Conservation (phyloP, 1,139 yeast species). For the Suhomyces panamericanus region DNA sequence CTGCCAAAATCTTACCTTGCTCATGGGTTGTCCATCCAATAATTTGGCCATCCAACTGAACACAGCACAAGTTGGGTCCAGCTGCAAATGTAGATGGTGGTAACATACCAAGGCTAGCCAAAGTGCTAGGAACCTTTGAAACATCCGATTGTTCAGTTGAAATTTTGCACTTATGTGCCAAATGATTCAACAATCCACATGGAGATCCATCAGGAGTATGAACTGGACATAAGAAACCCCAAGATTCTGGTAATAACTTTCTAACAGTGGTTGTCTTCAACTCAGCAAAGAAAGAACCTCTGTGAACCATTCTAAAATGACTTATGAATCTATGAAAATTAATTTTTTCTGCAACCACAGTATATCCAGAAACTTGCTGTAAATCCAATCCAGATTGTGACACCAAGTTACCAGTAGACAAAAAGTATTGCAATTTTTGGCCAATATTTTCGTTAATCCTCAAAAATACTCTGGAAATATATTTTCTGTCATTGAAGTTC, state of each 20-base stretch:
- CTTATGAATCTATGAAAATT: conserved; percentile 95
- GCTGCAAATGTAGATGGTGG: conserved; percentile 79
- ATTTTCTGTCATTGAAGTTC: conserved; percentile 79
- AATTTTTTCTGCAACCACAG: conserved; percentile 98
- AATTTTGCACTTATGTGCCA: conserved; percentile 90
- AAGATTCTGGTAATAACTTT: conserved; percentile 92
- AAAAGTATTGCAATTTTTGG: conserved; percentile 86
- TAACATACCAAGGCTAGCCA: conserved; percentile 77
- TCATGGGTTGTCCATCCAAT: conserved; percentile 94
- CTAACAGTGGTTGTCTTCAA: conserved; percentile 96
- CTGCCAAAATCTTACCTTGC: conserved; percentile 84
- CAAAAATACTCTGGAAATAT: conserved; percentile 74
- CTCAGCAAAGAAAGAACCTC: conserved; percentile 99
- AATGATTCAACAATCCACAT: conserved; percentile 95
- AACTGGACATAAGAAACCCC: conserved; percentile 99
- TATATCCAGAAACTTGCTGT: conserved; percentile 97
- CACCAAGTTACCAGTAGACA: conserved; percentile 95
- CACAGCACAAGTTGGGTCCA: conserved; percentile 85
- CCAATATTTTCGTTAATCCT: conserved; percentile 94
- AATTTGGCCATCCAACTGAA: conserved; percentile 89
- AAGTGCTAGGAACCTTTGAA: conserved; percentile 62
- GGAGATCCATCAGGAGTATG: conserved; percentile 99
- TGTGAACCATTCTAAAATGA: conserved; percentile 98
- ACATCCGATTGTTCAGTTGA: conserved; percentile 78
- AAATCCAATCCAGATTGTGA: conserved; percentile 96